Evolutionary conservation across 345 rosid genomes (phyloP), one percentile per base, ranked within the genome.

Genomic region (Microthlaspi erraticum): DNA sequence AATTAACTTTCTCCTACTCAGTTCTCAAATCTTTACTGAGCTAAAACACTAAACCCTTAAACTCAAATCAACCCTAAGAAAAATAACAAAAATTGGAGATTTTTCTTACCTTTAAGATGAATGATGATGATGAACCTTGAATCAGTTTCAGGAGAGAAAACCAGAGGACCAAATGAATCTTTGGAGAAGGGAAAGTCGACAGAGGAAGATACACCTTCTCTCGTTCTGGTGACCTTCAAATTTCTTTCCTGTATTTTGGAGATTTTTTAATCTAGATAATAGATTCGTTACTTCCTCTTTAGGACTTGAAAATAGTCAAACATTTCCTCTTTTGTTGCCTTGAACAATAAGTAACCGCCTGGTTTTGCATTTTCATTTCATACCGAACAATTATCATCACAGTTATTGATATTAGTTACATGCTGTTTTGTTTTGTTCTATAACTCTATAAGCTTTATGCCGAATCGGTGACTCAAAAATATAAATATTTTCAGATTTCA

Each of bases 91-190:
- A 4, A 14, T 8, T 2, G 19, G n/a, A 14, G 5, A n/a, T 2
- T 34, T 8, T n/a, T 11, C 26, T 20, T 59, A 89, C 97, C 95
- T 86, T 74, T 81, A 66, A 94, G 91, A 79, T 91, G 81, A 23
- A 81, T 85, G 66, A 83, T 74, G 75, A 93, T 86, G 74, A 79
- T 68, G 87, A 88, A 91, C 80, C 70, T 73, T 37, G 81, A 73
- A 11, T 88, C 86, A 2, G 92, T 93, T 83, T 93, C 98, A 72
- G 60, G 74, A 49, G 91, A 87, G 54, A 84, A 65, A 73, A 90
- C 87, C 57, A 88, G 39, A 36, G 86, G 87, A 68, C 85, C 86
- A 33, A 73, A 74, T 2, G 79, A 73, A 69, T 84, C 85, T 78
- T 80, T 91, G 8, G 82, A 60, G 46, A 87, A 65, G 18, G 70